These are phyloP conservation scores for Epithele typhae DNA, from an alignment of 768 basidiomycete genomes.

Conservation along the genomic window DNA sequence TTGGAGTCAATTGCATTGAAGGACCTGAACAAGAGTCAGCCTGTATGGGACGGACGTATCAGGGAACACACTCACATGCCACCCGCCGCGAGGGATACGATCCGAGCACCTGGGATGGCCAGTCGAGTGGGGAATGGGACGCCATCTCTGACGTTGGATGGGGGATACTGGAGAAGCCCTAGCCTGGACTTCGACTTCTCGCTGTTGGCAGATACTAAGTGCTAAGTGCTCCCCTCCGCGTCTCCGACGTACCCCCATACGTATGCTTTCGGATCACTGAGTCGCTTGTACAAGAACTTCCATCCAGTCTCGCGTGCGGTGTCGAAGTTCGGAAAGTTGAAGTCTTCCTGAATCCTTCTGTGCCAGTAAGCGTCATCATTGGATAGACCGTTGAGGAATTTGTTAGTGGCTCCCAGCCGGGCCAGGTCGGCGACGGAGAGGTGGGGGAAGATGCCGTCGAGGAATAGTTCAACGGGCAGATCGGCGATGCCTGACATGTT, in stretches of 20 bases:
- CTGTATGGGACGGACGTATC: neutral
- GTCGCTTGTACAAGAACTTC: conserved; percentile 72
- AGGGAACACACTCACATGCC: conserved; percentile 58
- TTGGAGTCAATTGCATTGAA: conserved; percentile 81
- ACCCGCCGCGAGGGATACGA: conserved; percentile 73
- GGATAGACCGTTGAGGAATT: conserved; percentile 54
- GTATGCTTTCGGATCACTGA: conserved; percentile 49
- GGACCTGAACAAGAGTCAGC: conserved; percentile 47
- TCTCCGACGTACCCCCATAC: conserved; percentile 56
- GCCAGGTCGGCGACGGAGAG: conserved; percentile 54
- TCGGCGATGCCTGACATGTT: conserved; percentile 32
- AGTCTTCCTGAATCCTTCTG: conserved; percentile 61
- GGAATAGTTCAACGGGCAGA: conserved; percentile 71
- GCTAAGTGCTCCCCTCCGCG: too few species aligned
- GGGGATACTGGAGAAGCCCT: conserved; percentile 25
- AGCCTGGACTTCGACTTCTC: conserved; percentile 49
- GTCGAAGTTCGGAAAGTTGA: conserved; percentile 68
- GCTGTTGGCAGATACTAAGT: conserved; percentile 31
- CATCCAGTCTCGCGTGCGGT: conserved; percentile 77
- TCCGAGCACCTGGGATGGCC: conserved; percentile 50
- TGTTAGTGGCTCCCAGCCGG: conserved; percentile 56
- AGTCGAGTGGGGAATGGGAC: conserved; percentile 67
- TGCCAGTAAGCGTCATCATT: conserved; percentile 81
- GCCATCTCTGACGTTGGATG: conserved; percentile 28
- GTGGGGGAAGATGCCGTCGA: conserved; percentile 65